Evolutionary conservation across 1,139 yeast species (phyloP).

Genomic region (Yamadazyma triangularis): DNA sequence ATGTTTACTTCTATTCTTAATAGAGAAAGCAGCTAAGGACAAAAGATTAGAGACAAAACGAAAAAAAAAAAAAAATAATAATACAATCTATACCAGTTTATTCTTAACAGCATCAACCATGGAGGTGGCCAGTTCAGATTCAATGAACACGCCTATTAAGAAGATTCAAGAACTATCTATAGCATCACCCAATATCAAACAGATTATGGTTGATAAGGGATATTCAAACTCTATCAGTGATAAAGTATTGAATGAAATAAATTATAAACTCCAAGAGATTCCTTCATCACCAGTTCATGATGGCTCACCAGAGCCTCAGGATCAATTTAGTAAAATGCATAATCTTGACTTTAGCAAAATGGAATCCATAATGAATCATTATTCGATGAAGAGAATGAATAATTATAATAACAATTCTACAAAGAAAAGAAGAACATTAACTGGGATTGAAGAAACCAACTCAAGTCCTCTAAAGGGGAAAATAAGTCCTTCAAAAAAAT

Average conservation of each 20-base stretch:
- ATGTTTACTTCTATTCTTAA: too few species aligned
- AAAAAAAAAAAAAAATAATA: too few species aligned
- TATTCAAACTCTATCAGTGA: conserved; percentile 38
- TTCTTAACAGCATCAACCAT: too few species aligned
- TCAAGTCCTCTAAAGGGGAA: conserved; percentile 17
- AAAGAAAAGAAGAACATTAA: conserved; percentile 31
- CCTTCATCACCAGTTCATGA: conserved; percentile 4
- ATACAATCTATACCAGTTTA: too few species aligned
- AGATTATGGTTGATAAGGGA: conserved; percentile 35
- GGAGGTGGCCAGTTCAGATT: conserved; percentile 10
- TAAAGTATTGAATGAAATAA: conserved; percentile 39
- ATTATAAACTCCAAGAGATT: conserved; percentile 19
- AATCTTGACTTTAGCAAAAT: conserved; percentile 30
- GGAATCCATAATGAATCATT: conserved; percentile 42
- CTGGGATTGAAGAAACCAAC: conserved; percentile 20
- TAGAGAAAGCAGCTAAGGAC: too few species aligned
- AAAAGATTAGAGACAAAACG: too few species aligned
- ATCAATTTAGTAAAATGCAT: conserved; percentile 18
- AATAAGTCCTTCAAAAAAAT: conserved; percentile 39
- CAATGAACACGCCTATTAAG: conserved; percentile 38
- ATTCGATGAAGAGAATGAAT: conserved; percentile 21
- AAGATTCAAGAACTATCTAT: conserved; percentile 31
- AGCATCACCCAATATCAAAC: conserved; percentile 24
- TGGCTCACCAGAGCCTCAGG: conserved; percentile 4
- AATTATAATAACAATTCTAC: conserved; percentile 4